phyloP scores from a whole-genome alignment of 2,329 filamentous ascomycete genomes.

The Fusarium concolor region DNA sequence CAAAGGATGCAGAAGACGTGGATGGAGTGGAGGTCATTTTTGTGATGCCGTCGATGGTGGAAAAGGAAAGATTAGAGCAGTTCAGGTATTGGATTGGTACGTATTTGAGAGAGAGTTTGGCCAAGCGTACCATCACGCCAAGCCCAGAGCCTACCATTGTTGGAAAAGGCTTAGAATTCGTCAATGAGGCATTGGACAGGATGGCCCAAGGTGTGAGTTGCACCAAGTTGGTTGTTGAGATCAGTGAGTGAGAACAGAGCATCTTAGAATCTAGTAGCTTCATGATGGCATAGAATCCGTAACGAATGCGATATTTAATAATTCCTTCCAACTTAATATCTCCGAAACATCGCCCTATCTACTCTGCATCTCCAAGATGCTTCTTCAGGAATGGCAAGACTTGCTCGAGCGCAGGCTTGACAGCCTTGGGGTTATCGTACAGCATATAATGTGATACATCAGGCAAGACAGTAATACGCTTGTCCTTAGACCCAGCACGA shows the following conservation, averaged over 20 bases:
- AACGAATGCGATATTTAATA: too few relatives aligned
- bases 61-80: constrained; percentile 51
- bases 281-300: too few relatives aligned
- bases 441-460: too few relatives aligned
- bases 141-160: constrained; percentile 54
- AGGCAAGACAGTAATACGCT: too few relatives aligned
- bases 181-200: constrained; percentile 54
- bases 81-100: constrained; percentile 56
- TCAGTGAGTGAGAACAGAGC: constrained; percentile 45
- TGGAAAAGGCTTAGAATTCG: constrained; percentile 51
- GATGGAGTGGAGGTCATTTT: constrained; percentile 54
- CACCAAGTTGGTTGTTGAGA: constrained; percentile 56
- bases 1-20: constrained; percentile 45
- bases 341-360: too few relatives aligned
- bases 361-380: too few relatives aligned
- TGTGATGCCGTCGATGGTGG: constrained; percentile 50
- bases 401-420: too few relatives aligned
- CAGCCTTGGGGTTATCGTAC: too few relatives aligned
- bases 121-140: constrained; percentile 49
- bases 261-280: too few relatives aligned
- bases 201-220: constrained; percentile 56
- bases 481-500: too few relatives aligned
- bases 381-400: too few relatives aligned
- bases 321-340: too few relatives aligned
- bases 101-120: constrained; percentile 51